Evolutionary conservation across 1,284 basidiomycete species (phyloP).

Genomic region (Ceraceosorus guamensis): DNA sequence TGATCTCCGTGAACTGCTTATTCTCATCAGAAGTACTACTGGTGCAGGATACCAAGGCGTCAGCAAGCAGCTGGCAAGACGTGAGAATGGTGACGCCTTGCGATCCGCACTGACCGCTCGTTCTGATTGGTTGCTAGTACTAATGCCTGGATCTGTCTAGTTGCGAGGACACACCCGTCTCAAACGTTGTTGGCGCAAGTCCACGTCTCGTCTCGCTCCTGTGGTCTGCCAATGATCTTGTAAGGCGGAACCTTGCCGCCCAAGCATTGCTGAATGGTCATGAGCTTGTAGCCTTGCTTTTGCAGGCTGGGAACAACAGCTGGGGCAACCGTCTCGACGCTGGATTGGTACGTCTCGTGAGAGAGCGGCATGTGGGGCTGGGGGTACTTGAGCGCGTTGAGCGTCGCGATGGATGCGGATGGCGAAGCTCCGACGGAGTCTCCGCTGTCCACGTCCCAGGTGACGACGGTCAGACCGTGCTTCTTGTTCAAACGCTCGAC

Average conservation of each 20-base stretch:
- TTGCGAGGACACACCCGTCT: no score
- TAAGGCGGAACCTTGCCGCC: neutral
- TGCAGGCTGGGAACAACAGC: neutral
- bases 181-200: neutral
- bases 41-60: no score
- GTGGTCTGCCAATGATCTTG: neutral
- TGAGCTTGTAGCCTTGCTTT: neutral
- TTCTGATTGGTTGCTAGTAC: no score
- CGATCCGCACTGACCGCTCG: no score
- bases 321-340: neutral
- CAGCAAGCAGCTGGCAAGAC: no score
- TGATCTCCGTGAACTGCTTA: no score
- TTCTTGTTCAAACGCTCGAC: neutral
- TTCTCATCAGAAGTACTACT: no score
- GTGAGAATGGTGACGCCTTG: no score
- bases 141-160: no score
- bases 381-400: neutral
- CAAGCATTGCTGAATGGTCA: neutral
- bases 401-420: neutral
- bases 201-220: neutral
- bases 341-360: neutral
- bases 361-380: neutral
- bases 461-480: neutral
- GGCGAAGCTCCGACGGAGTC: neutral
- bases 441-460: neutral